These are phyloP conservation scores for Aspergillaceae sp. DNA, from an alignment of 2,329 filamentous ascomycete genomes.

Conservation along the genomic window DNA sequence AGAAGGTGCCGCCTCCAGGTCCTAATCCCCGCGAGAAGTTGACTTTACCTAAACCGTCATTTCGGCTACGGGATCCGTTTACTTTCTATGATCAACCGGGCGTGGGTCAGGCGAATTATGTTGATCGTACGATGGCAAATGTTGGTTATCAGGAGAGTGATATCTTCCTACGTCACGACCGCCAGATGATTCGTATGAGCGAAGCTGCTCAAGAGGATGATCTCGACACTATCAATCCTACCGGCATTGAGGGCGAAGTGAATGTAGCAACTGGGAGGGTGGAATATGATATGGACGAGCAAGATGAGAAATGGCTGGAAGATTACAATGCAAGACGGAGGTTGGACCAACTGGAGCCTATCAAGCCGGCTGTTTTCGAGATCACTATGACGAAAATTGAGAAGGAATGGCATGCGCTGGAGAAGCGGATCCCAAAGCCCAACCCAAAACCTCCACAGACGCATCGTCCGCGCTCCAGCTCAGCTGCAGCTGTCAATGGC, in stretches of 20 bases:
- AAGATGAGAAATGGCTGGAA: conserved; percentile 93
- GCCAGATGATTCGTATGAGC: conserved; percentile 56
- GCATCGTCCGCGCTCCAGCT: conserved; percentile 84
- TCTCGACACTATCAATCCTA: conserved; percentile 46
- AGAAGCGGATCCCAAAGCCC: conserved; percentile 93
- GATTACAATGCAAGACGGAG: conserved; percentile 70
- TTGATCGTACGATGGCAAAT: conserved; percentile 92
- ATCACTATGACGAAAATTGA: conserved; percentile 98
- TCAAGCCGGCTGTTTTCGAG: conserved; percentile 91
- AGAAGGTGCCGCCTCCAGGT: conserved; percentile 39
- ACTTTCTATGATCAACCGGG: conserved; percentile 64
- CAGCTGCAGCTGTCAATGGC: conserved; percentile 88
- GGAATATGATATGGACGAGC: conserved; percentile 99
- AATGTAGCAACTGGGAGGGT: conserved; percentile 63
- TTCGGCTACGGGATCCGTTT: conserved; percentile 40
- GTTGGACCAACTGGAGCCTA: conserved; percentile 64
- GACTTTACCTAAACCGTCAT: conserved; percentile 42
- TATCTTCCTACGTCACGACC: conserved; percentile 69
- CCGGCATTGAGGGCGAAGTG: conserved; percentile 53
- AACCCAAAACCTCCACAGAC: conserved; percentile 95
- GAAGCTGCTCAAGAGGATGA: conserved; percentile 58
- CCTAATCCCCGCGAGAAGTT: conserved; percentile 43
- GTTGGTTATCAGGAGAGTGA: conserved; percentile 95
- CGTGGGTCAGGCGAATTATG: conserved; percentile 78
- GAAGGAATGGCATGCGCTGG: conserved; percentile 93